These are phyloP conservation scores for Irpex sp. DNA, from an alignment of 1,284 basidiomycete species.

Conservation along the genomic window DNA sequence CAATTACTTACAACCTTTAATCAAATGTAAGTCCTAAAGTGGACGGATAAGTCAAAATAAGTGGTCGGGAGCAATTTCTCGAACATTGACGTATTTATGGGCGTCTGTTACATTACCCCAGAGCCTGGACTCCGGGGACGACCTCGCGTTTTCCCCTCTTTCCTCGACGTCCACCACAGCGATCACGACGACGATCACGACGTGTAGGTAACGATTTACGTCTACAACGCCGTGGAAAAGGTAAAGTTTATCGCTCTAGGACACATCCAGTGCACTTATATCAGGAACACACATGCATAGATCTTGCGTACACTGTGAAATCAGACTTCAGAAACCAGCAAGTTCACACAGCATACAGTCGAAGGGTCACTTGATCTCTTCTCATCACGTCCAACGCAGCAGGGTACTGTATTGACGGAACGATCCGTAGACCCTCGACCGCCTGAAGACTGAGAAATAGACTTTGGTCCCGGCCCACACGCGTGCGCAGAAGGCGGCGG, in stretches of 20 bases:
- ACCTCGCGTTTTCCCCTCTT: not conserved
- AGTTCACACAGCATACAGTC: not conserved
- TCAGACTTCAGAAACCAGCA: not conserved
- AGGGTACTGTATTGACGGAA: not conserved
- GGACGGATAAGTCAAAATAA: not conserved
- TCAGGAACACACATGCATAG: not conserved
- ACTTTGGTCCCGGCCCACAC: not conserved
- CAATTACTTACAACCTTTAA: too few species aligned
- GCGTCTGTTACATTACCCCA: not conserved
- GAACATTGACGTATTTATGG: not conserved
- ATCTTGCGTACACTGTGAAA: not conserved
- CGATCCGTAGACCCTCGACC: not conserved
- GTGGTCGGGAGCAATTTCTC: not conserved
- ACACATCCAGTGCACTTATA: not conserved
- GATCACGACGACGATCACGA: not conserved
- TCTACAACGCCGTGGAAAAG: not conserved
- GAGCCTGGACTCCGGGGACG: not conserved
- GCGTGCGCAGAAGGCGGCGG: not conserved
- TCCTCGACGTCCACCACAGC: not conserved
- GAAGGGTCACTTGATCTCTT: not conserved
- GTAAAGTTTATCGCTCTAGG: not conserved
- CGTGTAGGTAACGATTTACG: not conserved
- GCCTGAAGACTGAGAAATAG: not conserved
- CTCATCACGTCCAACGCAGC: not conserved
- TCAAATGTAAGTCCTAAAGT: too few species aligned